Conservation (phyloP, 164 flowering plant species). For the Piper longum region DNA sequence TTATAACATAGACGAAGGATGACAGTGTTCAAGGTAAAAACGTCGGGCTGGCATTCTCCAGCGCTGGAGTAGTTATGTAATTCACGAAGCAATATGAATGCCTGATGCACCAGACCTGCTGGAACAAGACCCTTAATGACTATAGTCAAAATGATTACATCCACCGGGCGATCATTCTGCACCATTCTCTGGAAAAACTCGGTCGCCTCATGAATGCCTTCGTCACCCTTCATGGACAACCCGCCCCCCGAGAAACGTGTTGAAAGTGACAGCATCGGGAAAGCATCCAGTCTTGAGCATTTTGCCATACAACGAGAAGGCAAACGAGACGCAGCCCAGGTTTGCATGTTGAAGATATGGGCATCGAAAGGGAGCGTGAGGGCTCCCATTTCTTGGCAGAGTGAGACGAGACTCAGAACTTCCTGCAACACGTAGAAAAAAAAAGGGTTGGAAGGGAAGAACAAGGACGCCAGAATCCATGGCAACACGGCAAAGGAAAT, state of each 20-base stretch:
- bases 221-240: slow-evolving; percentile 41
- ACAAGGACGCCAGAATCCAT: no score
- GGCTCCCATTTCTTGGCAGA: not conserved
- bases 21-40: slow-evolving; percentile 71
- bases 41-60: slow-evolving; percentile 52
- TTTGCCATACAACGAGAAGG: slow-evolving; percentile 34
- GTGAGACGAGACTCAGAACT: not conserved
- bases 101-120: not conserved
- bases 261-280: slow-evolving; percentile 74
- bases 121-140: not conserved
- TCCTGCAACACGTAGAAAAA: no score
- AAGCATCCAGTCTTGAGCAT: slow-evolving; percentile 43
- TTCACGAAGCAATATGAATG: not conserved
- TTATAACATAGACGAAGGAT: slow-evolving; percentile 51
- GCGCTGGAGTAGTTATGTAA: not conserved
- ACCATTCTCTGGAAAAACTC: slow-evolving; percentile 58
- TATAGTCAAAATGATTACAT: not conserved
- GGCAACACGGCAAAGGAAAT: no score
- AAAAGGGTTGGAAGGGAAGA: no score
- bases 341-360: not conserved
- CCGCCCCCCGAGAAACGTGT: slow-evolving; percentile 71
- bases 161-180: slow-evolving; percentile 47
- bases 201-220: slow-evolving; percentile 62
- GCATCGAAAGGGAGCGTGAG: not conserved
- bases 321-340: slow-evolving; percentile 7